These are phyloP conservation scores for Protea cynaroides DNA, from an alignment of 164 flowering plant species.

Conservation along the genomic window DNA sequence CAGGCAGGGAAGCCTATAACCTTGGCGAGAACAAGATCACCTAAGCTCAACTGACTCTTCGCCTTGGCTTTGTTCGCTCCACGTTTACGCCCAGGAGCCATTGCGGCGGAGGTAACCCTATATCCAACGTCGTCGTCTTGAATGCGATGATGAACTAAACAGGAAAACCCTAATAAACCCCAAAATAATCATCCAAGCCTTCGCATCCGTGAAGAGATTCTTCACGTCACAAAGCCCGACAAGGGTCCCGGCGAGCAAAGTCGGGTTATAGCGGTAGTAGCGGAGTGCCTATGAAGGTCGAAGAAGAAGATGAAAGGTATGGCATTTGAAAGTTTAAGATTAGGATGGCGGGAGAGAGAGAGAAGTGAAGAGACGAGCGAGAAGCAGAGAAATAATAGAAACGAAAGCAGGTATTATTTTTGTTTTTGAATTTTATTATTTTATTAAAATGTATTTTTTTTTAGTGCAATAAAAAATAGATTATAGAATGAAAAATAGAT, in stretches of 20 bases:
- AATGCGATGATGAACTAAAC: background rate
- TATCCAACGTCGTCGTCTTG: constrained; percentile 11
- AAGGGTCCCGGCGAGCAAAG: background rate
- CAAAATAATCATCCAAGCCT: background rate
- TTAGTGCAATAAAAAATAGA: too few relatives aligned
- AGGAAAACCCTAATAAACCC: constrained; percentile 15
- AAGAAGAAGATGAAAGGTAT: too few relatives aligned
- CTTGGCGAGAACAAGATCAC: constrained; percentile 98
- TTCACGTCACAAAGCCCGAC: background rate
- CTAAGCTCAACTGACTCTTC: constrained; percentile 49
- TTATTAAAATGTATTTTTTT: too few relatives aligned
- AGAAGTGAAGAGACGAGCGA: too few relatives aligned
- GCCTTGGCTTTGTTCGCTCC: constrained; percentile 53
- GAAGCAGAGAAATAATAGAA: too few relatives aligned
- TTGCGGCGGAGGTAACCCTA: constrained; percentile 33
- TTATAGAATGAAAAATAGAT: too few relatives aligned
- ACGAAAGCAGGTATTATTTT: too few relatives aligned
- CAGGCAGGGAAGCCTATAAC: constrained; percentile 93
- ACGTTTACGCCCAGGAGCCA: constrained; percentile 78
- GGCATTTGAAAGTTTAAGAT: too few relatives aligned
- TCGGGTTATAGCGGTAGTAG: background rate
- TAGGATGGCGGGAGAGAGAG: too few relatives aligned
- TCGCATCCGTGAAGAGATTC: background rate
- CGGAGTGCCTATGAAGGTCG: background rate
- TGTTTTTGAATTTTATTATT: too few relatives aligned